These are phyloP conservation scores for Citrus sinensis DNA, from an alignment of 345 rosid species.

Conservation along the genomic window DVS_A1.0 CM039163.1:24070001-24070500, in stretches of 20 bases:
- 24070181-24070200: neutral
- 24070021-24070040: conserved; percentile 73
- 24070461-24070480: conserved; percentile 26
- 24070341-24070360: neutral
- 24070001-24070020: conserved; percentile 46
- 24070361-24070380: neutral
- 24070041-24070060: conserved; percentile 68
- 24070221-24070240: neutral
- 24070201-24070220: neutral
- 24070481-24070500: conserved; percentile 43
- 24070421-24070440: conserved; percentile 14
- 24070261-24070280: neutral
- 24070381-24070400: neutral
- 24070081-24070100: neutral
- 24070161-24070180: neutral
- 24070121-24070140: neutral
- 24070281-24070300: neutral
- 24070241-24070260: neutral
- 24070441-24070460: conserved; percentile 27
- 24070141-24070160: neutral
- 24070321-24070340: neutral
- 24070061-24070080: conserved; percentile 34
- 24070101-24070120: neutral
- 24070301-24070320: neutral
- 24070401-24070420: neutral